Percentiles rank a stretch among this genome's conserved stretches.
Conservation (phyloP, 2,329 filamentous ascomycete species). For the Venturia asperata region DNA sequence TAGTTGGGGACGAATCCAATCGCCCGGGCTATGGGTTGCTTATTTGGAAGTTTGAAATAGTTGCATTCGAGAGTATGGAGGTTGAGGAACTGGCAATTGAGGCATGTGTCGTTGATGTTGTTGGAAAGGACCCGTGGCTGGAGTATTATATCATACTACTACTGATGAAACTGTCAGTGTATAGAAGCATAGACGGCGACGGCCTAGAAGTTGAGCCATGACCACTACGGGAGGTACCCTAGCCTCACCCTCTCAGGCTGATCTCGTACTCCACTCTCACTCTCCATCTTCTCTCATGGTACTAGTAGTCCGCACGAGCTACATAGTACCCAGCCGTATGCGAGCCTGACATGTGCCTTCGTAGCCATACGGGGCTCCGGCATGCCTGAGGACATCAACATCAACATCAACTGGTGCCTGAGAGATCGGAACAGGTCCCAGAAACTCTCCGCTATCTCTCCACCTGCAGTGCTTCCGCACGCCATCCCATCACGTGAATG, state of each 20-base stretch:
- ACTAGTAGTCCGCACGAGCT: too few relatives aligned
- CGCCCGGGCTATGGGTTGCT: neutral
- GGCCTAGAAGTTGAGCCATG: neutral
- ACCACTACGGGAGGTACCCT: neutral
- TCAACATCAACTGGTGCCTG: too few relatives aligned
- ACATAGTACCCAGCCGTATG: too few relatives aligned
- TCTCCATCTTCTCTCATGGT: too few relatives aligned
- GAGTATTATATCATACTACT: too few relatives aligned
- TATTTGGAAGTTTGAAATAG: neutral
- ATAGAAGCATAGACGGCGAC: neutral
- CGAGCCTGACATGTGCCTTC: too few relatives aligned
- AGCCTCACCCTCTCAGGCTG: neutral
- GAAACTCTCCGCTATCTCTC: neutral
- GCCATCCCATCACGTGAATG: neutral
- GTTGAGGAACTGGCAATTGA: neutral
- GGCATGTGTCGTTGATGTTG: neutral
- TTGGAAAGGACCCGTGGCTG: neutral
- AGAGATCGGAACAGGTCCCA: too few relatives aligned
- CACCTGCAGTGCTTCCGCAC: neutral
- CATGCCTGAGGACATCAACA: too few relatives aligned
- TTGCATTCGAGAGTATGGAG: neutral
- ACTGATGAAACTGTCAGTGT: constrained; percentile 5
- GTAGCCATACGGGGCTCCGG: too few relatives aligned
- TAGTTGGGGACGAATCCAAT: neutral
- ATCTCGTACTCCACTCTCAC: too few relatives aligned